A percentile compares a stretch with the other conserved stretches of the same genome.
These are phyloP conservation scores for Eutypa lata DNA, from an alignment of 2,329 filamentous ascomycete genomes.

Conservation along the genomic window DNA sequence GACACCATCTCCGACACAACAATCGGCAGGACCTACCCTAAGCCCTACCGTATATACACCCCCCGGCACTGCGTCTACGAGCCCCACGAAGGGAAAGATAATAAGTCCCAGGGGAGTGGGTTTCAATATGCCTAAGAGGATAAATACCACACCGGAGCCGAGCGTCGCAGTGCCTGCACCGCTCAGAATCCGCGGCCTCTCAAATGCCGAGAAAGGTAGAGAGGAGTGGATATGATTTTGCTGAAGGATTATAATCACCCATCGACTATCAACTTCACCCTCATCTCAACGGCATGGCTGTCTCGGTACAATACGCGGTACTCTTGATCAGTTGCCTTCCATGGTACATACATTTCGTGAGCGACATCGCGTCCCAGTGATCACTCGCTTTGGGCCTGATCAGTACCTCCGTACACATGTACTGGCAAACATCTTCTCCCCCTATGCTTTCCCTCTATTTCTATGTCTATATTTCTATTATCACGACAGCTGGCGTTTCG, in stretches of 20 bases:
- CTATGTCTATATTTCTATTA: background rate
- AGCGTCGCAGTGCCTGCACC: background rate
- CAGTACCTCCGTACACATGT: background rate
- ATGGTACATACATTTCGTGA: too few species aligned
- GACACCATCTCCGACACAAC: constrained; percentile 11
- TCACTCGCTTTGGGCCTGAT: background rate
- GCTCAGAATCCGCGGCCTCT: background rate
- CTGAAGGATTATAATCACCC: background rate
- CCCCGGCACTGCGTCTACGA: constrained; percentile 8
- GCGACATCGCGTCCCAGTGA: too few species aligned
- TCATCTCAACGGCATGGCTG: too few species aligned
- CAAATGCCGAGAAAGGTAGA: background rate
- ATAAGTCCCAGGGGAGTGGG: constrained; percentile 43
- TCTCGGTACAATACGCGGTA: too few species aligned
- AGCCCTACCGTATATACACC: constrained; percentile 38
- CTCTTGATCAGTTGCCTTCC: too few species aligned
- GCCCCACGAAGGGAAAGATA: constrained; percentile 34
- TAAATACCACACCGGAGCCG: constrained; percentile 20
- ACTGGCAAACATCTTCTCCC: background rate
- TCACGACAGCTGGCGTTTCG: background rate
- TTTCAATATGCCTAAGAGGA: constrained; percentile 31
- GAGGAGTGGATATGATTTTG: background rate
- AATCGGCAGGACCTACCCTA: constrained; percentile 36
- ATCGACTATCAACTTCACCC: background rate
- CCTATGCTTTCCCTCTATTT: background rate